Conservation (phyloP, 352 stramenopile genomes). For the Pilasporangium apinafurcum region DNA sequence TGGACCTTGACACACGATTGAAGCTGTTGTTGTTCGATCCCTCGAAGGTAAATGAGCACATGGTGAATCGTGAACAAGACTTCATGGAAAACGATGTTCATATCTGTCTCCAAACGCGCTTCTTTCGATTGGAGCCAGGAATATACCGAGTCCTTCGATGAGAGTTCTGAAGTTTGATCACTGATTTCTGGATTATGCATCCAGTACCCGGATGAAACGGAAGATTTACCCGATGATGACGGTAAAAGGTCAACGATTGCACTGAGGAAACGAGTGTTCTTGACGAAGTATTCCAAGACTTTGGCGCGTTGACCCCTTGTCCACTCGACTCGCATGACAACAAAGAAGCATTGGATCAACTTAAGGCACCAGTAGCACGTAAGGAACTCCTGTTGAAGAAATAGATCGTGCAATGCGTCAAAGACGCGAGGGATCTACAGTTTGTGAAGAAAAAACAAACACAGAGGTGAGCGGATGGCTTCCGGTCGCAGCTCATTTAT, state of each 20-base stretch:
- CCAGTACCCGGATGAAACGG: constrained; percentile 35
- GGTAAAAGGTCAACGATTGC: constrained; percentile 55
- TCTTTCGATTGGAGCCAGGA: constrained; percentile 45
- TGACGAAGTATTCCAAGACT: constrained; percentile 49
- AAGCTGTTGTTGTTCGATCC: constrained; percentile 15
- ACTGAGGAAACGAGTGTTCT: constrained; percentile 35
- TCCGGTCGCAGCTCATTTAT: no score
- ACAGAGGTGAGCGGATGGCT: no score
- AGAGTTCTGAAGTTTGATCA: constrained; percentile 9
- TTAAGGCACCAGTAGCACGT: constrained; percentile 64
- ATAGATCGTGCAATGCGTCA: constrained; percentile 46
- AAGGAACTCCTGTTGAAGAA: constrained; percentile 52
- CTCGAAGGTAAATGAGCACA: constrained; percentile 43
- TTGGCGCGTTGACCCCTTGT: constrained; percentile 36
- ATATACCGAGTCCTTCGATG: constrained; percentile 11
- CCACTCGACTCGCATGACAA: constrained; percentile 16
- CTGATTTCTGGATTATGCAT: constrained; percentile 12
- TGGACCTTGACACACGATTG: no score
- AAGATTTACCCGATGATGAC: constrained; percentile 27
- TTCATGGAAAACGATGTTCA: constrained; percentile 66
- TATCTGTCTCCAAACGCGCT: constrained; percentile 54
- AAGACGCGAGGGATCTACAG: constrained; percentile 36
- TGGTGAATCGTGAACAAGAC: constrained; percentile 58
- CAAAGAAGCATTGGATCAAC: constrained; percentile 61
- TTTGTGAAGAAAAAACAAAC: neutral